Conservation (phyloP, 352 stramenopile genomes). For the Globisporangium splendens region DNA sequence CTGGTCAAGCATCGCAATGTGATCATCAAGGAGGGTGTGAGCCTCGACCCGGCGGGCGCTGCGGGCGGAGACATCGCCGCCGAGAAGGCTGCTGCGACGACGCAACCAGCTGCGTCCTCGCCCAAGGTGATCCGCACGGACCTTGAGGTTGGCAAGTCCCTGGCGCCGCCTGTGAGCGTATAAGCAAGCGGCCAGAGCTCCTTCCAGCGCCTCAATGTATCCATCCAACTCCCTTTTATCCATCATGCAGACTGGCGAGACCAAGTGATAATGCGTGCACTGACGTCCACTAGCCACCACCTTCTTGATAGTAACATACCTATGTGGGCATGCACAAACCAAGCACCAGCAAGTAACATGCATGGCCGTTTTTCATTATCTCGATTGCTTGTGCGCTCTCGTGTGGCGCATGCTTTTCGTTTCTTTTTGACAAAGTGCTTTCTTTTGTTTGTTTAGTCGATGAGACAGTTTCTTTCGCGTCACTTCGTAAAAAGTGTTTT, state of each 20-base stretch:
- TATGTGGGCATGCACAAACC: not conserved
- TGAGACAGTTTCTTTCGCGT: too few species aligned
- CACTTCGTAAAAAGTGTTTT: not conserved
- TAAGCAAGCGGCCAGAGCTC: constrained; percentile 17
- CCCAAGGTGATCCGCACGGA: constrained; percentile 65
- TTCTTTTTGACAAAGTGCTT: too few species aligned
- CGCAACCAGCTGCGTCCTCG: constrained; percentile 29
- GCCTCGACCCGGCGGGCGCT: constrained; percentile 26
- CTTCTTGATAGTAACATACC: constrained; percentile 2
- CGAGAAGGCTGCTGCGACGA: constrained; percentile 46
- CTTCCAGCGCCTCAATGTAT: not conserved
- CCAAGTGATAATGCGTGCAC: not conserved
- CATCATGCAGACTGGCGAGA: not conserved
- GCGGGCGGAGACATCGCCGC: constrained; percentile 19
- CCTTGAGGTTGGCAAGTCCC: constrained; percentile 49
- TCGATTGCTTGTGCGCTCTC: too few species aligned
- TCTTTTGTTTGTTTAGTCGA: too few species aligned
- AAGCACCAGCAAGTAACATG: too few species aligned
- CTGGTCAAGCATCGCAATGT: constrained; percentile 76
- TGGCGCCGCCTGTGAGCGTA: constrained; percentile 68
- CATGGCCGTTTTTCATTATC: too few species aligned
- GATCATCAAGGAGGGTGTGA: constrained; percentile 74
- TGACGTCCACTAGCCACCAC: not conserved
- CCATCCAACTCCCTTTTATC: not conserved
- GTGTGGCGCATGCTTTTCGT: too few species aligned